These are phyloP conservation scores for Fusarium marasasianum DNA, from an alignment of 2,329 filamentous ascomycete genomes.

Conservation along the genomic window DNA sequence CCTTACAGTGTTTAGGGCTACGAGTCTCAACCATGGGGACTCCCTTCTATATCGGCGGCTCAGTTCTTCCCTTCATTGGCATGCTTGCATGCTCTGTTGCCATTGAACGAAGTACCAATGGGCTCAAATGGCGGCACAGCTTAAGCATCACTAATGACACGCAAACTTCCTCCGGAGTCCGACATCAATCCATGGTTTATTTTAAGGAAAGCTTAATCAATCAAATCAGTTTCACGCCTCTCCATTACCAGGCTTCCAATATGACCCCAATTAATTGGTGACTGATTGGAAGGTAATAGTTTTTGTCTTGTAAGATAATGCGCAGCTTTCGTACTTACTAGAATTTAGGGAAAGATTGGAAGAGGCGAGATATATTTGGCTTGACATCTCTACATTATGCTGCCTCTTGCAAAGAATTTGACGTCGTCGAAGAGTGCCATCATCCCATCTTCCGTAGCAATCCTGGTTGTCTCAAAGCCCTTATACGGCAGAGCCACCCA, in stretches of 20 bases:
- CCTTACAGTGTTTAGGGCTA: accelerated
- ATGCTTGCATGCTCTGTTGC: neutral
- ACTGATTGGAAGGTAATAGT: no score
- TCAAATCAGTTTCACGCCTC: no score
- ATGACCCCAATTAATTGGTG: neutral
- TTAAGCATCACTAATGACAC: neutral
- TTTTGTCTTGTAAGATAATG: no score
- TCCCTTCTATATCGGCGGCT: neutral
- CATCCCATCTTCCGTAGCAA: neutral
- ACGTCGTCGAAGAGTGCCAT: accelerated
- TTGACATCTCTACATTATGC: neutral
- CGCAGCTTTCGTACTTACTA: neutral
- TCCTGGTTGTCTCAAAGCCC: neutral
- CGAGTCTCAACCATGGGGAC: neutral
- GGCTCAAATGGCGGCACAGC: neutral
- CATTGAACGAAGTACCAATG: neutral
- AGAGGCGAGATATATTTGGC: neutral
- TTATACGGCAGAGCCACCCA: neutral
- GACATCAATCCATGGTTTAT: neutral
- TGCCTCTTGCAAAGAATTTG: neutral
- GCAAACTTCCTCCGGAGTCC: no score
- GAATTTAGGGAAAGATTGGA: neutral
- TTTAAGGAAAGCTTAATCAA: neutral
- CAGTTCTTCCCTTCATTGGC: neutral
- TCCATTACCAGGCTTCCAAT: neutral